These are phyloP conservation scores for Microascus cirrosus DNA, from an alignment of 2,329 filamentous ascomycete genomes.

Conservation along the genomic window DNA sequence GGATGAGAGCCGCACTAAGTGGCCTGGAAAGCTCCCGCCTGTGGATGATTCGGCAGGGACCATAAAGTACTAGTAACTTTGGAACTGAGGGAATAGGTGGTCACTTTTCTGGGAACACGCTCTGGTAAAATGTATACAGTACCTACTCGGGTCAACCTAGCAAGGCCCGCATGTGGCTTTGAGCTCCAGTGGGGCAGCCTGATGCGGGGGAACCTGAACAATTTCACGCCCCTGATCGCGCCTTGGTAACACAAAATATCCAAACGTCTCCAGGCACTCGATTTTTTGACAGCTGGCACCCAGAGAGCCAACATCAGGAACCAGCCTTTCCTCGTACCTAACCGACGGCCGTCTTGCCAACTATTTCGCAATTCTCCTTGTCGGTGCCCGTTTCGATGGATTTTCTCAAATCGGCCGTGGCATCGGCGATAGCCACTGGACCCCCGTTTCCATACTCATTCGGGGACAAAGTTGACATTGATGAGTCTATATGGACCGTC, in stretches of 20 bases:
- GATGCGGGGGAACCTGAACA: neutral
- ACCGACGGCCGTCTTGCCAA: neutral
- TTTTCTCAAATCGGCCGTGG: constrained; percentile 94
- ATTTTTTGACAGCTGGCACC: neutral
- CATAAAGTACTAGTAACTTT: no score
- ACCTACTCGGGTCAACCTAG: neutral
- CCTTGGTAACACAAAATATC: neutral
- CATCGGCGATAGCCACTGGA: constrained; percentile 90
- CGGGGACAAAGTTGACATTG: constrained; percentile 83
- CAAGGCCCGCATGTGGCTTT: neutral
- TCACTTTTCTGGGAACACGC: no score
- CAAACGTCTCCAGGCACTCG: neutral
- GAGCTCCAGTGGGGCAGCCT: neutral
- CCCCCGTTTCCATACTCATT: constrained; percentile 88
- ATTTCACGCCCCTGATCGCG: neutral
- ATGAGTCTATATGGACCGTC: constrained; percentile 92
- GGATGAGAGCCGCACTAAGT: no score
- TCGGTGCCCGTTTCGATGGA: constrained; percentile 56
- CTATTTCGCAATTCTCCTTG: neutral
- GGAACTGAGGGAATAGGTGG: no score
- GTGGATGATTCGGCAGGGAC: no score
- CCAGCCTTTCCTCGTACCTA: neutral
- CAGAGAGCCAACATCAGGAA: neutral
- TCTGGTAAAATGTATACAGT: neutral
- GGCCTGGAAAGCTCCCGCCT: no score